Evolutionary conservation across 2,329 filamentous ascomycete genomes (phyloP).

Genomic region (Pyrenochaeta sp.): DNA sequence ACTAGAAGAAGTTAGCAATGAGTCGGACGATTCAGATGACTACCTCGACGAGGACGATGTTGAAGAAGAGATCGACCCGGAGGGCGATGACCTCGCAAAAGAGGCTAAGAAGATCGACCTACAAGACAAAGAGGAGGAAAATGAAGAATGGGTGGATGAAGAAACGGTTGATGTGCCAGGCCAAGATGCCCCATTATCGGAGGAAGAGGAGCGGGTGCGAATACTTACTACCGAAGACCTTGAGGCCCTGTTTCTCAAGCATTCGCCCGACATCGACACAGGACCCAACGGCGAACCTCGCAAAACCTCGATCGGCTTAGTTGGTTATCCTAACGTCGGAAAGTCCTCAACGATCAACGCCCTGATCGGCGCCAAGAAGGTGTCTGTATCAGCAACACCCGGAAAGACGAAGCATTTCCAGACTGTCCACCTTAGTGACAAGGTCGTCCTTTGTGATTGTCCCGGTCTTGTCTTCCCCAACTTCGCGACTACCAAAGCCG

Average conservation of each 20-base stretch:
- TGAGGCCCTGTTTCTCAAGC: conserved; percentile 83
- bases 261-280: conserved; percentile 68
- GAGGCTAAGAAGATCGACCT: conserved; percentile 57
- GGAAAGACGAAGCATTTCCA: conserved; percentile 99
- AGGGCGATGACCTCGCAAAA: conserved; percentile 59
- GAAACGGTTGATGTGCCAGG: conserved; percentile 50
- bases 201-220: conserved; percentile 61
- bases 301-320: conserved; percentile 90
- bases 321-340: conserved; percentile 98
- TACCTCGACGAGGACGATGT: conserved; percentile 55
- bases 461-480: conserved; percentile 98
- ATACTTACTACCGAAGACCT: conserved; percentile 94
- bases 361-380: conserved; percentile 97
- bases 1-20: conserved; percentile 58
- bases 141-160: conserved; percentile 53
- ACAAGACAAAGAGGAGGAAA: conserved; percentile 53
- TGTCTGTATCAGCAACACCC: conserved; percentile 95
- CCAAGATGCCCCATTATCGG: conserved; percentile 43
- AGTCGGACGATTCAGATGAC: conserved; percentile 28
- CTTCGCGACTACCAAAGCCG: conserved; percentile 94
- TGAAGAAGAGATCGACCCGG: conserved; percentile 55
- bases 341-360: conserved; percentile 99
- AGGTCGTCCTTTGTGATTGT: conserved; percentile 94
- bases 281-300: conserved; percentile 59
- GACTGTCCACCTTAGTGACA: conserved; percentile 91